A percentile compares a stretch with the other conserved stretches of the same genome.
Evolutionary conservation across 1,284 basidiomycete genomes (phyloP).

Genomic region (Cutaneotrichosporon arboriforme): DNA sequence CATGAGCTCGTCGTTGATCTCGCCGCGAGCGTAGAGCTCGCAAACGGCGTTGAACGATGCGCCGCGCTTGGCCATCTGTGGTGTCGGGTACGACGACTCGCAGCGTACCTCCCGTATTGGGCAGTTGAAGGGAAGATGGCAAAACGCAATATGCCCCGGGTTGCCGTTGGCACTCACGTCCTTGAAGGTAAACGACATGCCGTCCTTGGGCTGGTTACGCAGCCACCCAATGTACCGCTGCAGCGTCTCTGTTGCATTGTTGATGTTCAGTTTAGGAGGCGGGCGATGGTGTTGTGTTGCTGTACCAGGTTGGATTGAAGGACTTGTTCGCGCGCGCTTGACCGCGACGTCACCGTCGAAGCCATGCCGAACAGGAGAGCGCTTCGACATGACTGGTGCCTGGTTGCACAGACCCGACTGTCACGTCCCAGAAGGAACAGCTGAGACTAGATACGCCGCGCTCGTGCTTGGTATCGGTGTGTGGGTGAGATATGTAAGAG

Average conservation of each 20-base stretch:
- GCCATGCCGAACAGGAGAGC: no score
- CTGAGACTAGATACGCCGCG: no score
- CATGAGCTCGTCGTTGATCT: slow-evolving; percentile 17
- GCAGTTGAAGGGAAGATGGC: slow-evolving; percentile 12
- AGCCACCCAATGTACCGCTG: slow-evolving; percentile 13
- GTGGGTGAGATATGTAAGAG: no score
- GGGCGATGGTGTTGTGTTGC: not conserved
- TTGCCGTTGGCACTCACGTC: not conserved
- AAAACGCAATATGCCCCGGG: not conserved
- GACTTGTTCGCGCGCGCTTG: no score
- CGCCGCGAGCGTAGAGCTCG: slow-evolving; percentile 17
- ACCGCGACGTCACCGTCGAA: no score
- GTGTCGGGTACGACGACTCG: slow-evolving; percentile 2
- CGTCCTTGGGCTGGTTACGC: slow-evolving; percentile 11
- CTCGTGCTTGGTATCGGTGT: no score
- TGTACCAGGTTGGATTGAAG: no score
- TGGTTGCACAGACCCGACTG: no score
- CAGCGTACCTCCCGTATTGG: slow-evolving; percentile 4
- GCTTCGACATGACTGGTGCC: no score
- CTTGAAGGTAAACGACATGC: not conserved
- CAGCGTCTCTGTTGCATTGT: slow-evolving; percentile 6
- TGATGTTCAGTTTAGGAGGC: not conserved
- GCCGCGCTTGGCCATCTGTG: slow-evolving; percentile 21
- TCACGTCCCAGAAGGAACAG: no score
- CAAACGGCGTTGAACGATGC: slow-evolving; percentile 17